phyloP scores from a whole-genome alignment of 2,329 filamentous ascomycete genomes.

The Bipolaris oryzae region DNA sequence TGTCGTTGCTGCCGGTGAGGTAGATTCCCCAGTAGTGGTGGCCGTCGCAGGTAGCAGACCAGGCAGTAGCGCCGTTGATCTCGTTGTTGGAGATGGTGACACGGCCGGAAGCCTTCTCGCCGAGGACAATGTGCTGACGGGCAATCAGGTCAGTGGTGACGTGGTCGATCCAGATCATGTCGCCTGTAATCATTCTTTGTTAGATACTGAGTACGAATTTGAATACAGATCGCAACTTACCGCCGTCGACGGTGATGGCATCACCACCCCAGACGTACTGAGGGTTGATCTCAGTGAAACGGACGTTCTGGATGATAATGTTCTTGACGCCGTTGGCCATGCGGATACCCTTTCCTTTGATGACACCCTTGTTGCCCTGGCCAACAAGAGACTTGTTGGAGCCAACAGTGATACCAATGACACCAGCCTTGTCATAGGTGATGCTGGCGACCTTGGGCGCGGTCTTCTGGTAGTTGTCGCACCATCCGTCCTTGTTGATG shows the following conservation, averaged over 20 bases:
- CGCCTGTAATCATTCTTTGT: conserved; percentile 8
- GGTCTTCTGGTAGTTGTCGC: conserved; percentile 61
- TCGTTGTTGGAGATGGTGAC: conserved; percentile 67
- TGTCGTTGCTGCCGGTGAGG: conserved; percentile 62
- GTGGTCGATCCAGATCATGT: conserved; percentile 38
- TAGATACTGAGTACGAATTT: not conserved
- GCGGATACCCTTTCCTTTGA: conserved; percentile 65
- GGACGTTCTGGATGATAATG: conserved; percentile 57
- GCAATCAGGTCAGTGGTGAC: conserved; percentile 61
- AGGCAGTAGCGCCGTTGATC: conserved; percentile 61
- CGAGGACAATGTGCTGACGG: conserved; percentile 66
- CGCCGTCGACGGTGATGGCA: conserved; percentile 41
- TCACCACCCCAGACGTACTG: conserved; percentile 47
- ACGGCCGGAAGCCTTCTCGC: conserved; percentile 59
- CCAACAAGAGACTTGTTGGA: conserved; percentile 66
- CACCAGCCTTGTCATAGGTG: conserved; percentile 59
- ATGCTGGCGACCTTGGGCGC: conserved; percentile 55
- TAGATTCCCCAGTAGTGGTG: conserved; percentile 66
- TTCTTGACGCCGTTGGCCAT: conserved; percentile 53
- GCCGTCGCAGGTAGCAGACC: conserved; percentile 63
- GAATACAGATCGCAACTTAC: conserved; percentile 23
- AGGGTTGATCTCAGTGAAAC: conserved; percentile 53
- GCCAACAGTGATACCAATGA: conserved; percentile 58
- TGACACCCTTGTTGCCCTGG: conserved; percentile 59
- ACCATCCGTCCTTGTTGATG: conserved; percentile 65